These are phyloP conservation scores for Fusarium temperatum DNA, from an alignment of 2,329 filamentous ascomycete species.

Conservation along the genomic window DNA sequence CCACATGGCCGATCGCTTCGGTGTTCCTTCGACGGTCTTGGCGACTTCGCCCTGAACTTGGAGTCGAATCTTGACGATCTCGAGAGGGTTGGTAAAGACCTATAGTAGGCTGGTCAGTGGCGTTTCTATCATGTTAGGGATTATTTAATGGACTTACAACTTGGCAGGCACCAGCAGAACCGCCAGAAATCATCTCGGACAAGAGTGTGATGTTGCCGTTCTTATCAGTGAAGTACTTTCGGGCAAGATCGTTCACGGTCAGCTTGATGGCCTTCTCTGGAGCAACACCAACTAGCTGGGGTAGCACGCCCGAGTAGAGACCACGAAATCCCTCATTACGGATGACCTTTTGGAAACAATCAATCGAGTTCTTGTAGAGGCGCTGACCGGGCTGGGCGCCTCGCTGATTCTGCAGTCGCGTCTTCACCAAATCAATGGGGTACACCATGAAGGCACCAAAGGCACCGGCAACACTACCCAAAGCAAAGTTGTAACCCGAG, in stretches of 20 bases:
- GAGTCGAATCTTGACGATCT: constrained; percentile 98
- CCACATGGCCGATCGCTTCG: constrained; percentile 95
- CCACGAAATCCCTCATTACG: constrained; percentile 90
- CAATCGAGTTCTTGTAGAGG: constrained; percentile 96
- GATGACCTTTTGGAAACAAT: constrained; percentile 93
- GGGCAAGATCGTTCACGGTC: constrained; percentile 94
- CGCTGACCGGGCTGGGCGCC: constrained; percentile 82
- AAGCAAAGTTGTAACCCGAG: constrained; percentile 87
- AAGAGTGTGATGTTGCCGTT: constrained; percentile 76
- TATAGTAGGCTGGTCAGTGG: constrained; percentile 46
- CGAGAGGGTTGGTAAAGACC: constrained; percentile 97
- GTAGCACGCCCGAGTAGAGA: constrained; percentile 92
- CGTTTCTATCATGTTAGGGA: background rate
- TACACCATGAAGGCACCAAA: constrained; percentile 99
- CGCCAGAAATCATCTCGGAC: constrained; percentile 87
- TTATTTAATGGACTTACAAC: constrained; percentile 73
- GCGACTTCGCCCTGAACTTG: constrained; percentile 97
- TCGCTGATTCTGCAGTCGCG: constrained; percentile 96
- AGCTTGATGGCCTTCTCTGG: constrained; percentile 99
- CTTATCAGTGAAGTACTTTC: constrained; percentile 78
- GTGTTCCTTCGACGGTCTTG: constrained; percentile 83
- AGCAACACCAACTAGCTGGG: constrained; percentile 96
- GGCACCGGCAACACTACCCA: constrained; percentile 90
- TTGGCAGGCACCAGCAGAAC: constrained; percentile 90
- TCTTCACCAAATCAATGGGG: constrained; percentile 98